phyloP scores from a whole-genome alignment of 2,329 filamentous ascomycete species.

The Dactylella cylindrospora region DNA sequence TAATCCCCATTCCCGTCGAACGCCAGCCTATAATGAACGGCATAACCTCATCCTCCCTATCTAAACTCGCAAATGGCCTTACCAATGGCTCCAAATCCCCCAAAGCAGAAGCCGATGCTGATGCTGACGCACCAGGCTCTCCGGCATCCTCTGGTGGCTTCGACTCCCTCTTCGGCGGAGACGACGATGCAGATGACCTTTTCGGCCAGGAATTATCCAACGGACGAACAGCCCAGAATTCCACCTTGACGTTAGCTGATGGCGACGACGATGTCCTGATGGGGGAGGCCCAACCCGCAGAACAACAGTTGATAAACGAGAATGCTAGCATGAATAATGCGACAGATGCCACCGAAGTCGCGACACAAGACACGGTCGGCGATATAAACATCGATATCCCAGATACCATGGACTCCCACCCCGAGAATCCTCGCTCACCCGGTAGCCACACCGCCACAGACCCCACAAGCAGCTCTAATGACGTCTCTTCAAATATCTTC shows the following conservation, averaged over 20 bases:
- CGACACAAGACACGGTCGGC: conserved; percentile 52
- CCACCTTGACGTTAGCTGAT: conserved; percentile 45
- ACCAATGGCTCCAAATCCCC: conserved; percentile 35
- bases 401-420: conserved; percentile 42
- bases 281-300: conserved; percentile 33
- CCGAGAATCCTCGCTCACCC: conserved; percentile 45
- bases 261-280: conserved; percentile 52
- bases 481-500: conserved; percentile 73
- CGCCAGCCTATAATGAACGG: conserved; percentile 62
- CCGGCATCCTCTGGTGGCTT: conserved; percentile 47
- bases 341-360: conserved; percentile 44
- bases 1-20: conserved; percentile 66
- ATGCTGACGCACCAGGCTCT: conserved; percentile 47
- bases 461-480: conserved; percentile 42
- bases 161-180: conserved; percentile 87
- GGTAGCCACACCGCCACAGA: conserved; percentile 56
- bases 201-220: conserved; percentile 72
- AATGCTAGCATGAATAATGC: conserved; percentile 34
- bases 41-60: conserved; percentile 51
- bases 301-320: conserved; percentile 40
- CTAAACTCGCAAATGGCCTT: conserved; percentile 48
- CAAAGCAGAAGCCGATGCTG: conserved; percentile 40
- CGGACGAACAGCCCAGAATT: conserved; percentile 54
- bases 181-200: conserved; percentile 66
- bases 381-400: conserved; percentile 53